A percentile compares a stretch with the other conserved stretches of the same genome.
phyloP scores from a whole-genome alignment of 2,329 filamentous ascomycete species.

The Paraphaeosphaeria sporulosa region DNA sequence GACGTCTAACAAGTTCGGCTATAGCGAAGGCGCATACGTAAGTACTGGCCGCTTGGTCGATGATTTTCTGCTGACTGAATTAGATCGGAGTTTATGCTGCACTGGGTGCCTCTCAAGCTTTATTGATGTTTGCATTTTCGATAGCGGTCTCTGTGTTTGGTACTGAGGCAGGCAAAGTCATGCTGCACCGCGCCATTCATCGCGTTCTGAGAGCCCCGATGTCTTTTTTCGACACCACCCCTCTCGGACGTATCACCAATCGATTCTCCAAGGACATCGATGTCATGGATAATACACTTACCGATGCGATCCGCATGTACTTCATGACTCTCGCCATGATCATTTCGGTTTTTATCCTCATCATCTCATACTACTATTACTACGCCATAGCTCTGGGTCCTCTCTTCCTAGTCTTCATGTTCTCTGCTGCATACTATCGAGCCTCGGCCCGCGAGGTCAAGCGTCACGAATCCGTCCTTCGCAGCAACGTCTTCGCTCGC shows the following conservation, averaged over 20 bases:
- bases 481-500: conserved; percentile 86
- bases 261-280: conserved; percentile 95
- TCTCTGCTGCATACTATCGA: conserved; percentile 87
- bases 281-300: conserved; percentile 92
- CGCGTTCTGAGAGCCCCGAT: conserved; percentile 74
- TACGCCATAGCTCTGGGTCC: conserved; percentile 75
- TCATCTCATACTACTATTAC: conserved; percentile 95
- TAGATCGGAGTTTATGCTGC: conserved; percentile 72
- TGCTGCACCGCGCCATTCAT: conserved; percentile 81
- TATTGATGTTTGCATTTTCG: conserved; percentile 83
- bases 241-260: conserved; percentile 92
- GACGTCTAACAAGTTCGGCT: conserved; percentile 79
- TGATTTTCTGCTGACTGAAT: conserved; percentile 33
- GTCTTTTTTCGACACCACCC: conserved; percentile 98
- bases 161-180: conserved; percentile 80
- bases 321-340: conserved; percentile 85
- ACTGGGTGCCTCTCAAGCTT: conserved; percentile 73
- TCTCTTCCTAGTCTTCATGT: conserved; percentile 78
- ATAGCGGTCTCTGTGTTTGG: conserved; percentile 79
- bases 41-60: conserved; percentile 51
- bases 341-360: conserved; percentile 79
- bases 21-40: conserved; percentile 74
- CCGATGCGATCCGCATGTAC: conserved; percentile 92
- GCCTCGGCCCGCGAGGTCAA: conserved; percentile 93
- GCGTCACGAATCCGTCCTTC: conserved; percentile 87